Base-by-base conservation (phyloP, 1,139 yeast species). In the Sugiyamaella novakii region DNA sequence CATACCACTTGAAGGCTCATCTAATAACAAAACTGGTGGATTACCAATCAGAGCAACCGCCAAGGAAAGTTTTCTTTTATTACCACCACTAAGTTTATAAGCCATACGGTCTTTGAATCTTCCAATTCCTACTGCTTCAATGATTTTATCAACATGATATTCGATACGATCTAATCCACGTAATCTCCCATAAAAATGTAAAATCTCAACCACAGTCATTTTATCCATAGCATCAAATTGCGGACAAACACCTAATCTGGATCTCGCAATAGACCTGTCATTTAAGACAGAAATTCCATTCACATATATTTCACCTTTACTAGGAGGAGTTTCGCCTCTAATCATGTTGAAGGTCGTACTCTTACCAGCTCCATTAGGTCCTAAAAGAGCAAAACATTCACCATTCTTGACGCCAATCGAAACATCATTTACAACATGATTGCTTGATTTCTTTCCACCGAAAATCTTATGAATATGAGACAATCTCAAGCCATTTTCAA, bases 331-430 rank as follows among this genome's bases (percentile, higher is more conserved):
- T 42, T 69, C 77, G 10, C 88, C 84, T 12, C 94, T 80, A 28
- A 87, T 73, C 57, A 80, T 71, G 60, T 85, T 85, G 56, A 87
- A 71, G 10, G 87, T 68, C 0, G 97, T 89, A 61, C 96, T 88
- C 75, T 89, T 89, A 79, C 97, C 97, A 63, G 97, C 96, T 80
- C 97, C 97, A 75, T 89, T 89, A 66, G 96, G 96, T 76, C 97
- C 97, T 83, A 87, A 59, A 10, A 68, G 55, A 1, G 70, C 72
- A 58, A 68, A 68, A 33, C 67, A 62, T 37, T 68, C 72, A 22
- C 64, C 63, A 8, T 60, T 59, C 24, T 54, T 57, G 12, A 69
- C 69, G 4, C 70, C 70, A 53, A 65, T 69, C 1, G 70, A 57
- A 14, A 66, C 66, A 41, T 68, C 66, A 10, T 67, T 63, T 8